Evolutionary conservation across 2,329 filamentous ascomycete species (phyloP).

Genomic region (Lasiodiplodia sp.): DNA sequence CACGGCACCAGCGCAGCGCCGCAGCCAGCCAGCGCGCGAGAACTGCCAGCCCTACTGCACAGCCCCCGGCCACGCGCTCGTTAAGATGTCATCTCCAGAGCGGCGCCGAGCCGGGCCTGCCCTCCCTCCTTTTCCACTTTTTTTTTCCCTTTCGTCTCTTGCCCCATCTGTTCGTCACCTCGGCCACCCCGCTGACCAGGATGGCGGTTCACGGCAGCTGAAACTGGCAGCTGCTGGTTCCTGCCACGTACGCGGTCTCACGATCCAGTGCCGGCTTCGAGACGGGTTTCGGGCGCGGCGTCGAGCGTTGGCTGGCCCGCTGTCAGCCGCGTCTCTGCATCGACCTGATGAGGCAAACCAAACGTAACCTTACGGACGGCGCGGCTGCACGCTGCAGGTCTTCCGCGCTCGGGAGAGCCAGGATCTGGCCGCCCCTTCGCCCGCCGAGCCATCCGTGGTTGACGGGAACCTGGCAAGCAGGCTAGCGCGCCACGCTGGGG

Average conservation of each 20-base stretch:
- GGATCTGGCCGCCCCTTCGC: constrained; percentile 29
- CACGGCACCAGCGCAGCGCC: constrained; percentile 21
- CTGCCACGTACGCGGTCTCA: constrained; percentile 29
- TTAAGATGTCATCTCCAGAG: constrained; percentile 21
- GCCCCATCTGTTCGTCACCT: neutral
- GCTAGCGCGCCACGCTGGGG: constrained; percentile 25
- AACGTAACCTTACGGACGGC: constrained; percentile 24
- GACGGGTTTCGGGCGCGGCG: constrained; percentile 6
- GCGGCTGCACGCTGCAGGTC: constrained; percentile 29
- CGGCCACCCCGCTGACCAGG: constrained; percentile 28
- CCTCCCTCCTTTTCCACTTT: constrained; percentile 10
- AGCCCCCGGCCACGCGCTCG: constrained; percentile 17
- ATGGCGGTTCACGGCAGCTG: constrained; percentile 27
- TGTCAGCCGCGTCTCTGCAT: constrained; percentile 25
- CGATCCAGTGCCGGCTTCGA: constrained; percentile 8
- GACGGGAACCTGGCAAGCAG: constrained; percentile 17
- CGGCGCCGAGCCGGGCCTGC: constrained; percentile 13
- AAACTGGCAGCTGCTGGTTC: constrained; percentile 16
- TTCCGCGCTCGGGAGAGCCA: constrained; percentile 30
- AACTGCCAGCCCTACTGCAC: constrained; percentile 25
- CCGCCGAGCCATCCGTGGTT: constrained; percentile 30
- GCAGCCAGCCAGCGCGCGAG: constrained; percentile 23
- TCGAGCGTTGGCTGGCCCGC: constrained; percentile 18
- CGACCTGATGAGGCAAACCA: constrained; percentile 22
- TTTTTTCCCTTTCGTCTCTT: constrained; percentile 1